These are phyloP conservation scores for Hura crepitans DNA, from an alignment of 441 rosid genomes.

Conservation along the genomic window DNA sequence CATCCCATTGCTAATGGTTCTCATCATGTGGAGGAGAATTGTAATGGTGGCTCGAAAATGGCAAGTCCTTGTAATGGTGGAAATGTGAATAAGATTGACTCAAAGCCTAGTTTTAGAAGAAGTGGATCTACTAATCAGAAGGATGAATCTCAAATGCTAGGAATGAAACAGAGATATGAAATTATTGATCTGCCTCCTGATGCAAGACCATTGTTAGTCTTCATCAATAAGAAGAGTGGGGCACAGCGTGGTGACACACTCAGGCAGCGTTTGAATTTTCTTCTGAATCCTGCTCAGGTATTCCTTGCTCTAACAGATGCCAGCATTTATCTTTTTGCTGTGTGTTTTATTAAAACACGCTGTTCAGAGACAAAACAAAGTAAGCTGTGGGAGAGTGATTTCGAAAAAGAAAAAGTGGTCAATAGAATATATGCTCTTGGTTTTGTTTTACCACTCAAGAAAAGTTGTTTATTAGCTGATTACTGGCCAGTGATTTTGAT, in stretches of 20 bases:
- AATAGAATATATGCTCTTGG: background rate
- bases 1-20: conserved; percentile 41
- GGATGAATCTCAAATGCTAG: conserved; percentile 60
- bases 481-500: too few relatives aligned
- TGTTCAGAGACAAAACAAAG: background rate
- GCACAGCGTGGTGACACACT: conserved; percentile 91
- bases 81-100: conserved; percentile 43
- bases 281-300: conserved; percentile 95
- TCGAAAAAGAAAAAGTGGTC: background rate
- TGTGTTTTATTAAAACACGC: conserved; percentile 6
- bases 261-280: conserved; percentile 73
- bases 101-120: conserved; percentile 52
- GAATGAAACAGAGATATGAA: conserved; percentile 73
- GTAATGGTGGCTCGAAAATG: conserved; percentile 39
- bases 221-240: conserved; percentile 94
- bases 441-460: background rate
- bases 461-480: background rate
- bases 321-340: background rate
- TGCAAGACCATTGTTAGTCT: conserved; percentile 85
- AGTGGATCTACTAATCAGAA: conserved; percentile 63
- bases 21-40: conserved; percentile 42
- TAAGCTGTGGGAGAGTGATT: background rate
- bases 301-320: conserved; percentile 9
- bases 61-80: conserved; percentile 37
- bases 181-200: conserved; percentile 82